These are phyloP conservation scores for Emericellopsis terricola DNA, from an alignment of 495 filamentous ascomycete genomes.

Conservation along the genomic window DNA sequence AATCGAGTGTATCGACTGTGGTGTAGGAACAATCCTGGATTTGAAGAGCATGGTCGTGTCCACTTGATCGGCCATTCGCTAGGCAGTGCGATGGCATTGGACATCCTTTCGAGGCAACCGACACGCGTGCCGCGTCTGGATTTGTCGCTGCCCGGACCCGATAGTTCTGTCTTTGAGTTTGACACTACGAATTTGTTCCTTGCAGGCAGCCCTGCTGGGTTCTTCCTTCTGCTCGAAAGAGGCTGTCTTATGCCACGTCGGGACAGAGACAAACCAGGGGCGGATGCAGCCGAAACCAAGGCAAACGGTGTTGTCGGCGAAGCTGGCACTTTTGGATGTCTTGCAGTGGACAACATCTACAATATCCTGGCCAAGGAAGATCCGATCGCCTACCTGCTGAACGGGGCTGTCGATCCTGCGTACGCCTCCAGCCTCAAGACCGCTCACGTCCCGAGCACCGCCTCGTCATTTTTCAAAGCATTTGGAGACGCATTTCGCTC, in stretches of 20 bases:
- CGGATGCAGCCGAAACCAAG: constrained; percentile 38
- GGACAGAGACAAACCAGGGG: constrained; percentile 56
- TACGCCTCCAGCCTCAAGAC: constrained; percentile 61
- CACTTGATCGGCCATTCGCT: constrained; percentile 89
- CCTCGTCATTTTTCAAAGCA: constrained; percentile 45
- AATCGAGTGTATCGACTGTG: constrained; percentile 87
- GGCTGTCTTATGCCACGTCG: constrained; percentile 63
- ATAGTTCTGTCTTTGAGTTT: constrained; percentile 67
- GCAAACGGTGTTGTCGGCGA: constrained; percentile 54
- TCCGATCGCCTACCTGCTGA: constrained; percentile 78
- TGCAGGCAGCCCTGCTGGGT: constrained; percentile 80
- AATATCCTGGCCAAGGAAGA: constrained; percentile 59
- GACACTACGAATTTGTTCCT: constrained; percentile 79
- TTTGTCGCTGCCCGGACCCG: constrained; percentile 22
- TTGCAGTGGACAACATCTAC: constrained; percentile 91
- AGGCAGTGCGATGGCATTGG: constrained; percentile 82
- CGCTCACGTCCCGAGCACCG: constrained; percentile 58
- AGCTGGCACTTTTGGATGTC: constrained; percentile 64
- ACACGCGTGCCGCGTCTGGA: constrained; percentile 37
- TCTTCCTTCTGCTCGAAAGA: constrained; percentile 81
- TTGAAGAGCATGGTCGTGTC: constrained; percentile 61
- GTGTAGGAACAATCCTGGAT: constrained; percentile 82
- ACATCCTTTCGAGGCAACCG: constrained; percentile 79
- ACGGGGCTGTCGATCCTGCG: constrained; percentile 67
- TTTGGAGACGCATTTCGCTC: constrained; percentile 46